Evolutionary conservation across 164 flowering plant genomes (phyloP), one percentile per base, ranked within the genome.

Genomic region (Annona cherimola): DNA sequence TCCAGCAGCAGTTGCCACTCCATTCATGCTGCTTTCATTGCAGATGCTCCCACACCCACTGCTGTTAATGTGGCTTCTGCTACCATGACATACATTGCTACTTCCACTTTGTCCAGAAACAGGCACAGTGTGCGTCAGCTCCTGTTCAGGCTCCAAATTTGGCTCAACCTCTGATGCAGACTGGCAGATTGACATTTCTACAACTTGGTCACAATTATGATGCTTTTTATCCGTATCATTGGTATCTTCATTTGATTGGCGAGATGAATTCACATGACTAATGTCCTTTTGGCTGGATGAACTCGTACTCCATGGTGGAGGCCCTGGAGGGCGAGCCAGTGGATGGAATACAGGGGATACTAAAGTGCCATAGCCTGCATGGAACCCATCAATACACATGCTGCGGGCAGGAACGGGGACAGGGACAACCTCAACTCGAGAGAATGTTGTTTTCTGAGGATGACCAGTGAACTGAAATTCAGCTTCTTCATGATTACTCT

Each of bases 61-160:
- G 76, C 83, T 82, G 69, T 81, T 86, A 55, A 80, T 71, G 68
- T 79, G 81, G 70, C 71, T 81, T 55, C 61, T 43, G 71, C 74
- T 70, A 46, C 90, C 86, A 80, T 83, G 86, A 63, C 84, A 82
- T 67, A 86, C 79, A 70, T 85, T 86, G 76, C 90, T 88, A 70
- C 63, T 84, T 60, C 67, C 85, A 83, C 90, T 88, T 76, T 86
- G 86, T 72, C 80, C 89, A 61, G 84, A 83, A 1, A 81, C 76
- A 26, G 90, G 74, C 45, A 89, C 83, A 63, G 82, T 71, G 41
- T 70, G 76, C 40, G 78, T 78, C 41, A 57, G 76, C 70, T 83
- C 85, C 54, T 89, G 86, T 69, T 76, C 26, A 40, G 76, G 63
- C 42, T 83, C 90, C 65, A 77, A 57, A 35, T 69, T 76, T 50